Conservation (phyloP, 2,329 filamentous ascomycete species). For the Paraconiothyrium brasiliense region DNA sequence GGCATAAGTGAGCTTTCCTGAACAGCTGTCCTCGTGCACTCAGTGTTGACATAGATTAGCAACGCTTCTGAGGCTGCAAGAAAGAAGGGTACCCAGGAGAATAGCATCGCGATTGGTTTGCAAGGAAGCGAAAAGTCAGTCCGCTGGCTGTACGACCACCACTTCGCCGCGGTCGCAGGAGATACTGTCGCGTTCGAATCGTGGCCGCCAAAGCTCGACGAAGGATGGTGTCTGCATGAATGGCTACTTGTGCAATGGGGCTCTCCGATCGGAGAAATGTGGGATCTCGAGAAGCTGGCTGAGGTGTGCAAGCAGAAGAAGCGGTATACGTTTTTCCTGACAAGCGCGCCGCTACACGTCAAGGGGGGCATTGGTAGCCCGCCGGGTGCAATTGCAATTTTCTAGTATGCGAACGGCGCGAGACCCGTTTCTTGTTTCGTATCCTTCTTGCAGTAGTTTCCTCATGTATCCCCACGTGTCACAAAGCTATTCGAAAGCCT, state of each 20-base stretch:
- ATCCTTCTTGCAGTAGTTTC: not conserved
- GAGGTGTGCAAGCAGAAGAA: slow-evolving; percentile 62
- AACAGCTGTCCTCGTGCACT: too few species aligned
- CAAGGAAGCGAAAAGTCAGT: slow-evolving; percentile 43
- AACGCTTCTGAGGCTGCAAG: slow-evolving; percentile 37
- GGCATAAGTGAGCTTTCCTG: slow-evolving; percentile 38
- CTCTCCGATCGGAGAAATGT: slow-evolving; percentile 48
- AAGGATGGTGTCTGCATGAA: slow-evolving; percentile 47
- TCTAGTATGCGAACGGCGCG: slow-evolving; percentile 23
- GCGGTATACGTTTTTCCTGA: slow-evolving; percentile 69
- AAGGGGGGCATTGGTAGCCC: slow-evolving; percentile 55
- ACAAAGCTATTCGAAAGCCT: not conserved
- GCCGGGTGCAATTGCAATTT: slow-evolving; percentile 47
- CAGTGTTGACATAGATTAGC: slow-evolving; percentile 21
- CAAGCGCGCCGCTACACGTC: slow-evolving; percentile 67
- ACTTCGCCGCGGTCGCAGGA: slow-evolving; percentile 48
- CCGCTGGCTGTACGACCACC: slow-evolving; percentile 50
- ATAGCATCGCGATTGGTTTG: slow-evolving; percentile 43
- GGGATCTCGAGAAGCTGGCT: slow-evolving; percentile 60
- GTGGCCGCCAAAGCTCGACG: slow-evolving; percentile 41
- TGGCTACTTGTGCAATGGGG: slow-evolving; percentile 45
- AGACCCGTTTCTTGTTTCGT: not conserved
- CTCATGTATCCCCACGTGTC: too few species aligned
- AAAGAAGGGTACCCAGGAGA: slow-evolving; percentile 45
- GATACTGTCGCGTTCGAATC: slow-evolving; percentile 54